Conservation (phyloP, 352 stramenopile species). For the Pythium graminicola region DNA sequence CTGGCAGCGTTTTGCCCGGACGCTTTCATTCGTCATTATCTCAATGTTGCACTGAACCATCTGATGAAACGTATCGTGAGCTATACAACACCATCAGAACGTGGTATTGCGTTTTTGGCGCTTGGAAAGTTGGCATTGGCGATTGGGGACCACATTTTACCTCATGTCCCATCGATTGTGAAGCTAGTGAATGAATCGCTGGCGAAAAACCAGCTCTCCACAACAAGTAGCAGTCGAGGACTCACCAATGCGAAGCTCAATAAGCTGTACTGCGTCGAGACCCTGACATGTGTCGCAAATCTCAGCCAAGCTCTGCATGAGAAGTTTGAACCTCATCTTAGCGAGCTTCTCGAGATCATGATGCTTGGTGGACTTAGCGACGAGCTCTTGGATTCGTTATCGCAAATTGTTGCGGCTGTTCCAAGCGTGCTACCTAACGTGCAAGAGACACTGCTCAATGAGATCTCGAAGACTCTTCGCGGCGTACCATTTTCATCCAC, state of each 20-base stretch:
- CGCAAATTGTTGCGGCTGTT: constrained; percentile 86
- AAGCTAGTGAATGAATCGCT: constrained; percentile 71
- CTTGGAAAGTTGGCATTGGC: constrained; percentile 91
- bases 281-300: constrained; percentile 71
- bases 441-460: constrained; percentile 93
- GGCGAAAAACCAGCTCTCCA: constrained; percentile 34
- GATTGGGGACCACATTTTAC: constrained; percentile 84
- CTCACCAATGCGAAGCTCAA: constrained; percentile 45
- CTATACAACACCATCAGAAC: constrained; percentile 50
- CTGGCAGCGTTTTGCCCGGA: constrained; percentile 90
- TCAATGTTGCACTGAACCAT: constrained; percentile 75
- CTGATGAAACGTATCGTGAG: constrained; percentile 77
- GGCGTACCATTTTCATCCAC: constrained; percentile 60
- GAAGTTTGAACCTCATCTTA: constrained; percentile 65
- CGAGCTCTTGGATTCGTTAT: constrained; percentile 90
- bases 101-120: constrained; percentile 86
- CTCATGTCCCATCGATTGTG: constrained; percentile 74
- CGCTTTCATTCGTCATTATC: constrained; percentile 91
- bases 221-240: constrained; percentile 13
- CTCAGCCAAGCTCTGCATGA: constrained; percentile 58
- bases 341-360: constrained; percentile 76
- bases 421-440: constrained; percentile 87
- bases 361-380: constrained; percentile 90
- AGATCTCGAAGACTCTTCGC: constrained; percentile 93
- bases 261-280: constrained; percentile 80